phyloP scores from a whole-genome alignment of 345 rosid species.

The Hevea brasiliensis region DNA sequence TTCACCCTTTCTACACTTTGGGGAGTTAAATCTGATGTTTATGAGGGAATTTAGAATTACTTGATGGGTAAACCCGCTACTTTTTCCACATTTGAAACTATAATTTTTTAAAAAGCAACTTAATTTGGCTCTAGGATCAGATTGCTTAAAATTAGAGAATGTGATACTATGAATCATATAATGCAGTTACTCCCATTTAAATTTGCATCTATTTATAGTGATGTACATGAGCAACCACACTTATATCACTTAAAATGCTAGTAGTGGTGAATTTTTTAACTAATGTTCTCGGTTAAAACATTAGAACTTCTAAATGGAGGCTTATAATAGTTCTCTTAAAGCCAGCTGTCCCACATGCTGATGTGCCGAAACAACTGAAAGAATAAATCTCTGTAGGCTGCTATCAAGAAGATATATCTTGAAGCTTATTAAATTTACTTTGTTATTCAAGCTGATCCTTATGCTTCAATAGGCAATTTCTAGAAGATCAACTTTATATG shows the following conservation, averaged over 20 bases:
- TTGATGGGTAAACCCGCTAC: too few species aligned
- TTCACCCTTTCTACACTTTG: background rate
- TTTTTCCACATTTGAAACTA: background rate
- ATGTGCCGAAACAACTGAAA: background rate
- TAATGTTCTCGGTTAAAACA: background rate
- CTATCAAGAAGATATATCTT: background rate
- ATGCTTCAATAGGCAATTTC: constrained; percentile 68
- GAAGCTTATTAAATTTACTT: constrained; percentile 8
- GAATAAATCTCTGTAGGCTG: background rate
- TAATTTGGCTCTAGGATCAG: background rate
- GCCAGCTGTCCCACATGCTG: background rate
- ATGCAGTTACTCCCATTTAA: background rate
- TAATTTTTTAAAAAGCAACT: background rate
- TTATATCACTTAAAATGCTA: background rate
- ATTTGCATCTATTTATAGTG: too few species aligned
- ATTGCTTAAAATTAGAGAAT: background rate
- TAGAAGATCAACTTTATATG: constrained; percentile 77
- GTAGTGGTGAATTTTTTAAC: background rate
- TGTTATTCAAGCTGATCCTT: background rate
- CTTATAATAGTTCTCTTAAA: background rate
- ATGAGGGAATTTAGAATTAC: background rate
- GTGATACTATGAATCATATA: background rate
- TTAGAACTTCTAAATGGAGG: background rate
- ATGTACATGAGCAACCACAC: background rate
- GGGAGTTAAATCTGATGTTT: background rate